Conservation (phyloP, 2,329 filamentous ascomycete genomes). For the Pseudogymnoascus sp. region DNA sequence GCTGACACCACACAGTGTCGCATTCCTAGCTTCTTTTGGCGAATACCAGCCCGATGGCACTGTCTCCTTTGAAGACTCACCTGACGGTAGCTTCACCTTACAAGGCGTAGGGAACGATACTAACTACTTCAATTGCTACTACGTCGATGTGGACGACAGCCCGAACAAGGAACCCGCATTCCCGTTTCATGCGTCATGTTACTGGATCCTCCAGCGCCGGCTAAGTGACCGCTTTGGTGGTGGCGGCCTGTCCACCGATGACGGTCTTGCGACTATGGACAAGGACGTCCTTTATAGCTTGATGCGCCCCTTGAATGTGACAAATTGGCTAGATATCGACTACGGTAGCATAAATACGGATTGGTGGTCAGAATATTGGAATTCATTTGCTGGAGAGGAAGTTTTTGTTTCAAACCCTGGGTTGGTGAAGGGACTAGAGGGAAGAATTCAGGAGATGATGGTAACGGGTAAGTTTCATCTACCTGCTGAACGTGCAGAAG, state of each 20-base stretch:
- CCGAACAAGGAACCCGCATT: background rate
- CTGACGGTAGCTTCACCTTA: background rate
- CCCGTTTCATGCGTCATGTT: background rate
- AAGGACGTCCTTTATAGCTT: background rate
- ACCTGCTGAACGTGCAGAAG: background rate
- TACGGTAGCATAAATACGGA: background rate
- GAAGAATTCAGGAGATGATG: background rate
- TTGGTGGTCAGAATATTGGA: background rate
- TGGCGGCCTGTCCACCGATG: background rate
- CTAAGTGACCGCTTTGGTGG: background rate
- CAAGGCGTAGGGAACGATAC: background rate
- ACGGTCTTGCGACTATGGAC: background rate
- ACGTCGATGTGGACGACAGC: background rate
- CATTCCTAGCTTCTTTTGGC: background rate
- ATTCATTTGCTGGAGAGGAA: background rate
- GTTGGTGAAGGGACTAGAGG: background rate
- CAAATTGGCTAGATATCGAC: background rate
- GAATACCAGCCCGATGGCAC: background rate
- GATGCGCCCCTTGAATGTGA: background rate
- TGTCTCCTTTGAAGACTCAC: background rate
- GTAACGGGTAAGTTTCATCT: background rate
- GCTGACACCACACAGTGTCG: background rate
- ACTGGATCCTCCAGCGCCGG: background rate
- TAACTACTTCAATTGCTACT: background rate
- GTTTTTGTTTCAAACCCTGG: background rate